Evolutionary conservation across 345 rosid species (phyloP).

Genomic region (Euphorbia pulcherrima): DNA sequence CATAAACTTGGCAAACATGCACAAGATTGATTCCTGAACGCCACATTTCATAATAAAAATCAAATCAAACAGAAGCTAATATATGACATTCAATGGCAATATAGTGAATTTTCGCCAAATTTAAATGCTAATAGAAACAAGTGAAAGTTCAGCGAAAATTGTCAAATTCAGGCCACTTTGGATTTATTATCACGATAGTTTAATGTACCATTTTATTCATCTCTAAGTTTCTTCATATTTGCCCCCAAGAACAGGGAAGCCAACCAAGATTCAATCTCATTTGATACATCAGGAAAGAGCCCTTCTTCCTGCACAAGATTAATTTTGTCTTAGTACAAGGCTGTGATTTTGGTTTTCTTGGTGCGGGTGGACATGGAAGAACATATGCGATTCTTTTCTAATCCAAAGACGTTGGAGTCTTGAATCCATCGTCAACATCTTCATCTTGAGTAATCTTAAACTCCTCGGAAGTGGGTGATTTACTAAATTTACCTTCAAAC

Average conservation of each 20-base stretch:
- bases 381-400: slow-evolving; percentile 34
- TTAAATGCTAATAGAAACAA: too few species aligned
- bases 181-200: too few species aligned
- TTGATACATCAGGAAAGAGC: slow-evolving; percentile 51
- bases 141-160: too few species aligned
- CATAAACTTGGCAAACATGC: too few species aligned
- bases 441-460: slow-evolving; percentile 16
- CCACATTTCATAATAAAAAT: too few species aligned
- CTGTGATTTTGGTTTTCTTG: slow-evolving; percentile 56
- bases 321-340: slow-evolving; percentile 42
- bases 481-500: slow-evolving; percentile 37
- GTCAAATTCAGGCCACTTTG: too few species aligned
- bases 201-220: too few species aligned
- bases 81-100: too few species aligned
- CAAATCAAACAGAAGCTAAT: too few species aligned
- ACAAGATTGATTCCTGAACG: too few species aligned
- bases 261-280: slow-evolving; percentile 59
- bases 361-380: slow-evolving; percentile 56
- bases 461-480: slow-evolving; percentile 29
- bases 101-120: too few species aligned
- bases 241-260: slow-evolving; percentile 50
- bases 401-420: slow-evolving; percentile 59
- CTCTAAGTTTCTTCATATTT: slow-evolving; percentile 55
- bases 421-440: slow-evolving; percentile 34
- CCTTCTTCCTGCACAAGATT: slow-evolving; percentile 9